Evolutionary conservation across 805 yeast genomes (phyloP).

Genomic region (Millerago galiae): DNA sequence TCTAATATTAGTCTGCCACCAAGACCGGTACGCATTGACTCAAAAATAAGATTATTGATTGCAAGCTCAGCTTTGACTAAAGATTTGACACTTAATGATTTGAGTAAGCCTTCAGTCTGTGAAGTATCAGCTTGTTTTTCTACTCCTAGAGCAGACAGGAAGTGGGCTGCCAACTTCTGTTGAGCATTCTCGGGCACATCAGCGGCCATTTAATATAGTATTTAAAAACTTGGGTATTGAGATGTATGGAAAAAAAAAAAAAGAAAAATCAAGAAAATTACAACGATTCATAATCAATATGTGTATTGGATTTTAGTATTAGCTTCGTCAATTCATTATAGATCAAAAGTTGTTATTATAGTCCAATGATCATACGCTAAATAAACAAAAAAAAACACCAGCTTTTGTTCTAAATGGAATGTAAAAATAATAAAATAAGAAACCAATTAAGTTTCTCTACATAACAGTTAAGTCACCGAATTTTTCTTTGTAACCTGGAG

Average conservation of each 20-base stretch:
- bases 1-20: constrained; percentile 73
- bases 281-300: constrained; percentile 14
- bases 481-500: constrained; percentile 97
- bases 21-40: constrained; percentile 65
- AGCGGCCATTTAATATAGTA: no score
- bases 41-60: constrained; percentile 52
- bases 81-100: constrained; percentile 50
- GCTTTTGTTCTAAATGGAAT: neutral
- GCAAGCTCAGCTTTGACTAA: constrained; percentile 75
- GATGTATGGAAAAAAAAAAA: no score
- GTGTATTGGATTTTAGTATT: constrained; percentile 7
- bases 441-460: constrained; percentile 29
- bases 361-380: constrained; percentile 3
- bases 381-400: neutral
- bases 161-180: constrained; percentile 11
- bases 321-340: constrained; percentile 7
- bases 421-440: neutral
- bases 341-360: neutral
- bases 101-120: constrained; percentile 31
- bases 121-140: constrained; percentile 20
- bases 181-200: neutral
- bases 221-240: no score
- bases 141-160: constrained; percentile 14
- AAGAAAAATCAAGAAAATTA: neutral
- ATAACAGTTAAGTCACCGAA: constrained; percentile 95